Conservation (phyloP, 345 rosid species). For the Syzygium jambos region DNA sequence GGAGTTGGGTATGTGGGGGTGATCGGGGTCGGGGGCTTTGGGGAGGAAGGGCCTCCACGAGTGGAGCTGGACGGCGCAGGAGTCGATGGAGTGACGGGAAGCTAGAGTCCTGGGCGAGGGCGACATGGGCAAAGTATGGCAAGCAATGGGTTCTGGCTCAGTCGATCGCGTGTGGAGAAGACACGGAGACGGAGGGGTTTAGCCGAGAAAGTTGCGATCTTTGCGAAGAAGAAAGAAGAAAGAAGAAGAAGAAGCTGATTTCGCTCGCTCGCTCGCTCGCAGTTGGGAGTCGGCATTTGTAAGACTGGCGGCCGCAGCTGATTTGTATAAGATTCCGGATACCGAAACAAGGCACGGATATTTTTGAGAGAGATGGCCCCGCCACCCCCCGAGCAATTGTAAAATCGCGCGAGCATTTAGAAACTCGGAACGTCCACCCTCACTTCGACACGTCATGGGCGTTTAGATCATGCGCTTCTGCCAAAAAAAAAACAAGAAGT, state of each 20-base stretch:
- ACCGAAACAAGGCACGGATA: neutral
- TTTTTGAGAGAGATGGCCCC: neutral
- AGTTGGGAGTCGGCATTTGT: neutral
- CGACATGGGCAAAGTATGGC: slow-evolving; percentile 21
- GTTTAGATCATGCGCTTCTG: no score
- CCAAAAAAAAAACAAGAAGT: no score
- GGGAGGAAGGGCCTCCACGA: slow-evolving; percentile 86
- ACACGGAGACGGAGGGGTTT: no score
- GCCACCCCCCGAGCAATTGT: neutral
- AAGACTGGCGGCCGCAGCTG: neutral
- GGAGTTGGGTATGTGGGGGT: slow-evolving; percentile 26
- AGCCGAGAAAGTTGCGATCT: neutral
- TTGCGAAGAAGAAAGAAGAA: neutral
- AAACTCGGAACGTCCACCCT: neutral
- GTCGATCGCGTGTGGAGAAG: neutral
- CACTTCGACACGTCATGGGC: neutral
- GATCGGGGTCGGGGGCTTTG: slow-evolving; percentile 29
- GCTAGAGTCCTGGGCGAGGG: slow-evolving; percentile 32
- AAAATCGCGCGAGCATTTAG: neutral
- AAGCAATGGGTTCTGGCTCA: neutral
- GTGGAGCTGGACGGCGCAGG: slow-evolving; percentile 76
- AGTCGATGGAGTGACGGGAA: slow-evolving; percentile 62
- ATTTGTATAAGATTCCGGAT: neutral
- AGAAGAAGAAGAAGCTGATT: neutral
- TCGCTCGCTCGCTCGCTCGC: neutral